Conservation (phyloP, 2,329 filamentous ascomycete species). For the Trichoderma semiorbis region DNA sequence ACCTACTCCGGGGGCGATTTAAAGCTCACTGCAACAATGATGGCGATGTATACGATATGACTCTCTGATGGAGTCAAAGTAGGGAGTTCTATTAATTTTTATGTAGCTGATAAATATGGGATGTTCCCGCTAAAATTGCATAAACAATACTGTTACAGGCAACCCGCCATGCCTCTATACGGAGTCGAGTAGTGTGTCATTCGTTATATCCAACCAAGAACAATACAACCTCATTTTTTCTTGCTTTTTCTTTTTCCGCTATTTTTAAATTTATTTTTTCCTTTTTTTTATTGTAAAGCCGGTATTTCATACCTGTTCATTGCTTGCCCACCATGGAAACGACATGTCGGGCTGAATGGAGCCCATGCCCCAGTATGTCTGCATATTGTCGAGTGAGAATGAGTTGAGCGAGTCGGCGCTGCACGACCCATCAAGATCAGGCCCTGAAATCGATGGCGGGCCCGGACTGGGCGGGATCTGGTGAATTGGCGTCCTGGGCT, state of each 20-base stretch:
- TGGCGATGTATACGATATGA: neutral
- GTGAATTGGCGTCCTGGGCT: neutral
- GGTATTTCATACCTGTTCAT: neutral
- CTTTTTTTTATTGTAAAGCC: too few relatives aligned
- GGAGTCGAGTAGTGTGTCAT: neutral
- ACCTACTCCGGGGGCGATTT: neutral
- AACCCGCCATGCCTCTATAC: neutral
- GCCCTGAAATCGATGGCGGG: neutral
- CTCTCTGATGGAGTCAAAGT: neutral
- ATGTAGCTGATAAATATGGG: neutral
- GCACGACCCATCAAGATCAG: neutral
- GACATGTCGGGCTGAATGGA: neutral
- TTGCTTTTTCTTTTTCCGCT: neutral
- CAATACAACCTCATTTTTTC: neutral
- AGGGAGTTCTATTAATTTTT: neutral
- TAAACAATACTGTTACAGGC: neutral
- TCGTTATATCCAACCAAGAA: neutral
- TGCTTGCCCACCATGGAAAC: conserved; percentile 8
- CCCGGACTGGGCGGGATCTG: neutral
- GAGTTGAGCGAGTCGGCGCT: neutral
- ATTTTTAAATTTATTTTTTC: neutral
- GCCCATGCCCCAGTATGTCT: conserved; percentile 9
- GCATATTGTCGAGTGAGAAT: conserved; percentile 7
- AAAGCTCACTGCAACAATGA: neutral
- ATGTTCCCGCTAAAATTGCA: neutral